Evolutionary conservation across 164 flowering plant species (phyloP).

Genomic region (Saururus chinensis): DNA sequence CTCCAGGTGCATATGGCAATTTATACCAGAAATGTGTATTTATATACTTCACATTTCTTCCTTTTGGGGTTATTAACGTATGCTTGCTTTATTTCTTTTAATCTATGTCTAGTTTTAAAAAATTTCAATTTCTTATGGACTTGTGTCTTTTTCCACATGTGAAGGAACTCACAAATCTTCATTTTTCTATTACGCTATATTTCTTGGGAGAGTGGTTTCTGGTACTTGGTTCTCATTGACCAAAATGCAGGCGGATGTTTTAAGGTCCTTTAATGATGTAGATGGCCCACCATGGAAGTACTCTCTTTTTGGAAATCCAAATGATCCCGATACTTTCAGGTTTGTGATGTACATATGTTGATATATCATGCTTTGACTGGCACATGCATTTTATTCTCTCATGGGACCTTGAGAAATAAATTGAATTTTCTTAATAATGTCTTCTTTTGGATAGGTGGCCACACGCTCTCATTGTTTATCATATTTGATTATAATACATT

Average conservation of each 20-base stretch:
- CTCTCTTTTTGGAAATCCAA: slow-evolving; percentile 97
- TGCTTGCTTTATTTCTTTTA: too few species aligned
- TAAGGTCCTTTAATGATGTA: slow-evolving; percentile 67
- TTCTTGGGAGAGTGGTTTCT: background rate
- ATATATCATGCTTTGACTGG: background rate
- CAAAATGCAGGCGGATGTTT: slow-evolving; percentile 58
- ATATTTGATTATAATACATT: too few species aligned
- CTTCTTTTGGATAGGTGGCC: too few species aligned
- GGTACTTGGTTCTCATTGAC: background rate
- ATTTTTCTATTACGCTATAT: background rate
- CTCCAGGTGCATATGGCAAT: slow-evolving; percentile 41
- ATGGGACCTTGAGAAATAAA: background rate
- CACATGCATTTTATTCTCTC: background rate
- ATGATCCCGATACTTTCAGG: slow-evolving; percentile 97
- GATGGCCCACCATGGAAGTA: slow-evolving; percentile 96
- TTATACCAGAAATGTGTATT: too few species aligned
- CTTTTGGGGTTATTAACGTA: background rate
- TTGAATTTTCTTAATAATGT: background rate
- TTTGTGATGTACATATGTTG: slow-evolving; percentile 15
- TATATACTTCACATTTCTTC: background rate
- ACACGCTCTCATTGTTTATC: too few species aligned
- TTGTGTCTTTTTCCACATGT: too few species aligned
- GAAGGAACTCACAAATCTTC: background rate
- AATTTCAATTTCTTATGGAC: too few species aligned
- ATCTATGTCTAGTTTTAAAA: too few species aligned